Conservation (phyloP, 2,329 filamentous ascomycete genomes). For the Thermoascus crustaceus region DNA sequence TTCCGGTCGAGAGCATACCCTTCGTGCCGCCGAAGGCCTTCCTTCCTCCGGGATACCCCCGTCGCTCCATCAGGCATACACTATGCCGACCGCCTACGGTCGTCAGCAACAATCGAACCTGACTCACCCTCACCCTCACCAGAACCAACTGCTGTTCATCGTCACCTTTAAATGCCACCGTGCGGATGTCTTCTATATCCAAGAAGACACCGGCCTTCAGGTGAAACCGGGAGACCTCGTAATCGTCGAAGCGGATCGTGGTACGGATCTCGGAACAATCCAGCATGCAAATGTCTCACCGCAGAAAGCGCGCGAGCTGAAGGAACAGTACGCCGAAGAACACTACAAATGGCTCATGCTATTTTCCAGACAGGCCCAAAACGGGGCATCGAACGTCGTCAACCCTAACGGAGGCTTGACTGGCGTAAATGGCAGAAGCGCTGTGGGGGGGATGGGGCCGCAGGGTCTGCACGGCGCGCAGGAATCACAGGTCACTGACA, state of each 20-base stretch:
- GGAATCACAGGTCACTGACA: conserved; percentile 62
- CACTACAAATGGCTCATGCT: conserved; percentile 99
- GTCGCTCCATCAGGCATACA: conserved; percentile 32
- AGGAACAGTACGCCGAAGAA: conserved; percentile 86
- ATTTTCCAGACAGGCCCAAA: conserved; percentile 71
- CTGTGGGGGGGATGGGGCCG: conserved; percentile 70
- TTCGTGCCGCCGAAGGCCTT: conserved; percentile 24
- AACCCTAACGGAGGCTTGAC: conserved; percentile 51
- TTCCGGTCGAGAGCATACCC: conserved; percentile 27
- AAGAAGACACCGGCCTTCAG: conserved; percentile 85
- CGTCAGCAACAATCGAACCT: conserved; percentile 31
- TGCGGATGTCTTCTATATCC: conserved; percentile 93
- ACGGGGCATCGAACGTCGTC: conserved; percentile 33
- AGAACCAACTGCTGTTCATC: conserved; percentile 53
- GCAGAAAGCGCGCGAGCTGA: conserved; percentile 77
- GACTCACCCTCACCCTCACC: conserved; percentile 29
- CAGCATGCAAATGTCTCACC: conserved; percentile 80
- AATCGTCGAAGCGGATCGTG: conserved; percentile 94
- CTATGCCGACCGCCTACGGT: conserved; percentile 29
- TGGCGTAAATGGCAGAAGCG: conserved; percentile 57
- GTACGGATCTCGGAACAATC: conserved; percentile 90
- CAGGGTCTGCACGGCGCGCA: conserved; percentile 65
- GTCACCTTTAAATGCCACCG: conserved; percentile 95
- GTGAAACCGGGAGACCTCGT: conserved; percentile 89
- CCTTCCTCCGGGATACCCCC: conserved; percentile 25